A percentile compares a stretch with the other conserved stretches of the same genome.
phyloP scores from a whole-genome alignment of 495 filamentous ascomycete genomes.

The Ascobolus immersus region DNA sequence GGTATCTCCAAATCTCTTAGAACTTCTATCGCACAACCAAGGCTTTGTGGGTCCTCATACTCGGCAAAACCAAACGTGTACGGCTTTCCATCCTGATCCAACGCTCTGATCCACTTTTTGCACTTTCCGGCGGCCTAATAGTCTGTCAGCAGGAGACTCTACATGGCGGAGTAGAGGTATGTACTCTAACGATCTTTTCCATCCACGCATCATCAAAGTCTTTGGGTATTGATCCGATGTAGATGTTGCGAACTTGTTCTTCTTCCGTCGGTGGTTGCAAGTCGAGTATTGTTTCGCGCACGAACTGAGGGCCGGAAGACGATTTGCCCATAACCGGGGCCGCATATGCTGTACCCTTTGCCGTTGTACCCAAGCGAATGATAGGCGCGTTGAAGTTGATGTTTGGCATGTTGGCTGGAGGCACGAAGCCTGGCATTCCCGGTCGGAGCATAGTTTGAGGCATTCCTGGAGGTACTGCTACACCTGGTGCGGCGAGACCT shows the following conservation, averaged over 20 bases:
- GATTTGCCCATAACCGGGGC: too few relatives aligned
- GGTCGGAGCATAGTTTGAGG: constrained; percentile 48
- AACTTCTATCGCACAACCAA: constrained; percentile 65
- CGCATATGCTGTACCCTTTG: constrained; percentile 44
- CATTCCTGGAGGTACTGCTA: constrained; percentile 52
- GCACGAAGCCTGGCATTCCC: constrained; percentile 65
- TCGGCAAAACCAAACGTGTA: constrained; percentile 89
- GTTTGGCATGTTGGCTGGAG: constrained; percentile 77
- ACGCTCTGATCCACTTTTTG: constrained; percentile 60
- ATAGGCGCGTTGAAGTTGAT: constrained; percentile 97
- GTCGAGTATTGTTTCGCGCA: constrained; percentile 50
- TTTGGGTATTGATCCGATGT: constrained; percentile 62
- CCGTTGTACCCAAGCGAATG: constrained; percentile 57
- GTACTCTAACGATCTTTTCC: constrained; percentile 43
- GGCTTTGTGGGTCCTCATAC: constrained; percentile 75
- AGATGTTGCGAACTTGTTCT: constrained; percentile 74
- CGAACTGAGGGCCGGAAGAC: too few relatives aligned
- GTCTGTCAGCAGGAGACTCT: not conserved
- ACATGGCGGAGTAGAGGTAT: not conserved
- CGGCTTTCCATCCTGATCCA: constrained; percentile 57
- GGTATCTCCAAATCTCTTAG: constrained; percentile 72
- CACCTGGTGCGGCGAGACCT: constrained; percentile 31
- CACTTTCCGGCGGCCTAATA: constrained; percentile 40
- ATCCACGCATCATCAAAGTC: constrained; percentile 55
- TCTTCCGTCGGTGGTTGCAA: constrained; percentile 67